Evolutionary conservation across 176 grass and related monocot species (phyloP), one percentile per base, ranked within the genome.

Genomic region (Lolium perenne): DNA sequence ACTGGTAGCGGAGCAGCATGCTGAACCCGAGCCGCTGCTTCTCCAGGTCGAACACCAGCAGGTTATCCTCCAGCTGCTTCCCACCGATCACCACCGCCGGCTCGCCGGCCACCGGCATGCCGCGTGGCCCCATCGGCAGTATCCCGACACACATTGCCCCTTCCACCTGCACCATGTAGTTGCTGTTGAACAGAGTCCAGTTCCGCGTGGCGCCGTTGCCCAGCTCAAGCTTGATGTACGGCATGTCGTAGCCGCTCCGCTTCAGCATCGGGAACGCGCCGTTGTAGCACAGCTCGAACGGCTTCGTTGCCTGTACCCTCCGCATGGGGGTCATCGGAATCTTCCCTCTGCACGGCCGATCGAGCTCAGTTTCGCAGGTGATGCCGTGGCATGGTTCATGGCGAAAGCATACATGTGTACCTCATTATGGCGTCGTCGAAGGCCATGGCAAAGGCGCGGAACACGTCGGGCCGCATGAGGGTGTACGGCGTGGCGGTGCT

Each of bases 11-110:
- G 58, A 95, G 22, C 15, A 77, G 84, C n/a, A 76, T 59, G 16
- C 59, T 87, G 53, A 86, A 90, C 17, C 87, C 89, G 8, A 92
- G 38, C n/a, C 41, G 67, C 57, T 74, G 73, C 1, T 73, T 92
- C 38, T 59, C 84, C 9, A 77, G 45, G 74, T 94, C 90, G 64
- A 94, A 94, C 80, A 89, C 76, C 38, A 94, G 70, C 41, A 94
- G 81, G 66, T 76, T 92, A 56, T 80, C 74, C 64, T 94, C 93
- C 84, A 90, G 80, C 70, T 90, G 90, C 62, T 85, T 92, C 57
- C 87, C 69, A 4, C 90, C 90, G 35, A 94, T 25, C 60, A 85
- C 70, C 51, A 92, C 47, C 20, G 84, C 84, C 54, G 69, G 25
- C 65, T 76, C 71, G 57, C 71, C 71, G 11, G 51, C 85, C 50